Conservation (phyloP, 768 basidiomycete genomes). For the Boletus subcaerulescens region DNA sequence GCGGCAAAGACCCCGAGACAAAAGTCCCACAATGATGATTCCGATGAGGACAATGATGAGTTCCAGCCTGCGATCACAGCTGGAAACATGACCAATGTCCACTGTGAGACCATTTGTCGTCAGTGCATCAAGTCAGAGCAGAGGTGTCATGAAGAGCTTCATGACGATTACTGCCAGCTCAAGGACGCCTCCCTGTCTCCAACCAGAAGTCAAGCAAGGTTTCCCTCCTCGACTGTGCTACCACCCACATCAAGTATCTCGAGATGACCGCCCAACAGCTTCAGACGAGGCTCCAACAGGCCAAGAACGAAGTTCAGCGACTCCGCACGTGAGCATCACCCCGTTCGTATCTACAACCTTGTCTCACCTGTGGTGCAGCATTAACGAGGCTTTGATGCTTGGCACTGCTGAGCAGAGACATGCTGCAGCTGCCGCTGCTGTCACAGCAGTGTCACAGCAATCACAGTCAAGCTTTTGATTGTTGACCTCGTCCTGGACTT, state of each 20-base stretch:
- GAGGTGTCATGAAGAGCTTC: slow-evolving; percentile 85
- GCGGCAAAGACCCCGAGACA: slow-evolving; percentile 49
- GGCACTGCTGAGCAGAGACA: slow-evolving; percentile 73
- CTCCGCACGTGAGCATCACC: slow-evolving; percentile 52
- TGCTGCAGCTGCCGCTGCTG: slow-evolving; percentile 54
- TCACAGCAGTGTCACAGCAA: slow-evolving; percentile 48
- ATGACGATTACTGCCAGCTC: slow-evolving; percentile 87
- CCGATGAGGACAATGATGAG: slow-evolving; percentile 72
- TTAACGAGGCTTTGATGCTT: slow-evolving; percentile 89
- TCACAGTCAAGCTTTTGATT: slow-evolving; percentile 45
- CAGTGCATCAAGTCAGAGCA: slow-evolving; percentile 95
- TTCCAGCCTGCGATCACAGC: slow-evolving; percentile 53
- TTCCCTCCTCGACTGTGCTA: slow-evolving; percentile 83
- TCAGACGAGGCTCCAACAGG: slow-evolving; percentile 71
- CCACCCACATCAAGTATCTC: too few relatives aligned
- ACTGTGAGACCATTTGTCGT: slow-evolving; percentile 86
- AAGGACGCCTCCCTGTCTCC: slow-evolving; percentile 87
- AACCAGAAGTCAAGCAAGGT: slow-evolving; percentile 96
- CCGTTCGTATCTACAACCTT: background rate
- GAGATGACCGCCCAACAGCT: too few relatives aligned
- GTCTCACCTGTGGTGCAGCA: slow-evolving; percentile 34
- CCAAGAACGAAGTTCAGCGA: slow-evolving; percentile 76
- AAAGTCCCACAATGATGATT: slow-evolving; percentile 58
- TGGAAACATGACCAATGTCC: slow-evolving; percentile 56
- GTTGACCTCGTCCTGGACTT: slow-evolving; percentile 24